These are phyloP conservation scores for Pisolithus microcarpus DNA, from an alignment of 768 basidiomycete species.

Conservation along the genomic window DNA sequence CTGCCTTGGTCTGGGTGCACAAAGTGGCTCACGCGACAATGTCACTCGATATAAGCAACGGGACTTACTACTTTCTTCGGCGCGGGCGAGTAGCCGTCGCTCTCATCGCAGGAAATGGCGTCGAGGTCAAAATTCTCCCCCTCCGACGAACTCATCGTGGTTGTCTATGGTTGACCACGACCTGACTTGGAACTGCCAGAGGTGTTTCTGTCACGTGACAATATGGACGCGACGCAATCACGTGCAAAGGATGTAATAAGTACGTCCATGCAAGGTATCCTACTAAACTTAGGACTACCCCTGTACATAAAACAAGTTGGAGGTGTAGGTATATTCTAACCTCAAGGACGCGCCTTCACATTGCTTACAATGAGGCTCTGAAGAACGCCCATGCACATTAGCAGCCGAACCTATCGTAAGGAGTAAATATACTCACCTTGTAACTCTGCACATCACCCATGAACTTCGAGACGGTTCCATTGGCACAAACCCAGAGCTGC, in stretches of 20 bases:
- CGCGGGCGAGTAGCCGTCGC: constrained; percentile 59
- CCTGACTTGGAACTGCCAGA: too few relatives aligned
- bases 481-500: constrained; percentile 90
- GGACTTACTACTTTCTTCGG: constrained; percentile 43
- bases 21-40: constrained; percentile 14
- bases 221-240: too few relatives aligned
- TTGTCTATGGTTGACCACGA: too few relatives aligned
- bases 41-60: neutral
- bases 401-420: neutral
- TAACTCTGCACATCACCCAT: constrained; percentile 86
- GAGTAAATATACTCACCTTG: constrained; percentile 48
- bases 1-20: constrained; percentile 23
- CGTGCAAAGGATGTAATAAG: too few relatives aligned
- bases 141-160: constrained; percentile 66
- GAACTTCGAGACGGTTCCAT: constrained; percentile 76
- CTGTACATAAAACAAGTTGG: too few relatives aligned
- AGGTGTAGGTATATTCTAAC: too few relatives aligned
- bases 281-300: too few relatives aligned
- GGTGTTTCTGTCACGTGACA: too few relatives aligned
- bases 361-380: constrained; percentile 73
- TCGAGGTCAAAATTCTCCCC: constrained; percentile 62
- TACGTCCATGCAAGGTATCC: too few relatives aligned
- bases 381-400: constrained; percentile 2
- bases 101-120: constrained; percentile 51
- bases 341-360: constrained; percentile 43